Conservation (phyloP, 2,329 filamentous ascomycete genomes). For the Thelonectria olida region DNA sequence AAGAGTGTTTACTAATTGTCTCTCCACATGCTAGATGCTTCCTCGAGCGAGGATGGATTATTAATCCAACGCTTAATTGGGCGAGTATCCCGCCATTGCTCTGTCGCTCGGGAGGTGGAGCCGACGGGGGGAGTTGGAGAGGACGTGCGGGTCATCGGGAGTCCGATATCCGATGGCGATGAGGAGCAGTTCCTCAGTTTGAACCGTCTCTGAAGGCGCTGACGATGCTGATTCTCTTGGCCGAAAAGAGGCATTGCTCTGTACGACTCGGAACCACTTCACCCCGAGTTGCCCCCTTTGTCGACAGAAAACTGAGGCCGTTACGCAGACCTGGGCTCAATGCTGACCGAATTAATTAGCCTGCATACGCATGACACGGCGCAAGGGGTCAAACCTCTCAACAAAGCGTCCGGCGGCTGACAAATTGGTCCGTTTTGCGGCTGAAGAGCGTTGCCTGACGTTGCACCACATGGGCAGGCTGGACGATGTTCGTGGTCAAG, state of each 20-base stretch:
- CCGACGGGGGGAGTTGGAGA: neutral
- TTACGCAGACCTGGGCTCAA: too few relatives aligned
- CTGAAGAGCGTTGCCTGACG: neutral
- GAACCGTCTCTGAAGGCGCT: neutral
- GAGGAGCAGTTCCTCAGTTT: neutral
- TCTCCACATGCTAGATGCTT: neutral
- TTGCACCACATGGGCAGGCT: neutral
- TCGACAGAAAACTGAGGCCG: too few relatives aligned
- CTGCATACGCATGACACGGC: neutral
- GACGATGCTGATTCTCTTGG: neutral
- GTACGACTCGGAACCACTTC: neutral
- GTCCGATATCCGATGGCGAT: slow-evolving; percentile 11
- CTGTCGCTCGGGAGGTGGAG: neutral
- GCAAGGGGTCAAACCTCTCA: neutral
- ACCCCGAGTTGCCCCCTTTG: neutral
- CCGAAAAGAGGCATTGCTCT: neutral
- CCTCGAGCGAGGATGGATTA: neutral
- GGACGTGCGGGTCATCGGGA: slow-evolving; percentile 11
- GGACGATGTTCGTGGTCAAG: neutral
- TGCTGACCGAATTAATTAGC: neutral
- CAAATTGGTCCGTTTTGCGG: neutral
- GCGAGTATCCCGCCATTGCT: neutral
- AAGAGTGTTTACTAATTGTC: slow-evolving; percentile 7
- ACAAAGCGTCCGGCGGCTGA: neutral
- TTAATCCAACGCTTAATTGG: neutral